Conservation (phyloP, 2,329 filamentous ascomycete species). For the Parasarocladium wereldwijsianum region DNA sequence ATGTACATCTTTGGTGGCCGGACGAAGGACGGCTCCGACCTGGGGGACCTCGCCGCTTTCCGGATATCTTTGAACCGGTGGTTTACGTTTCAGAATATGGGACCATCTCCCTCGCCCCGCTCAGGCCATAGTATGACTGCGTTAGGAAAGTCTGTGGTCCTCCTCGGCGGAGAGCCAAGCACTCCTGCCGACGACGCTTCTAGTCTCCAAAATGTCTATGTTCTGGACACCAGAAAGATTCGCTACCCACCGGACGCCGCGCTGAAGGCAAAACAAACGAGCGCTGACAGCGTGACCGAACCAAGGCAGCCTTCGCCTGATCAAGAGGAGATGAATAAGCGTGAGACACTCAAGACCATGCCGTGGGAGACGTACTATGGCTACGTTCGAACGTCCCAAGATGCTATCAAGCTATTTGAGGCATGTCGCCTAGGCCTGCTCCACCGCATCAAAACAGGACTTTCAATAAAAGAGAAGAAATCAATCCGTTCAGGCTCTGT, state of each 20-base stretch:
- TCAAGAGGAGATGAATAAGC: too few relatives aligned
- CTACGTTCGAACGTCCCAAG: too few relatives aligned
- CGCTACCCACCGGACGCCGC: conserved; percentile 75
- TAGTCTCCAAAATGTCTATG: conserved; percentile 79
- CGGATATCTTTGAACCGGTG: conserved; percentile 66
- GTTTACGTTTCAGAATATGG: conserved; percentile 99
- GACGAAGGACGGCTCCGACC: conserved; percentile 80
- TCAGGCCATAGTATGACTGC: conserved; percentile 98
- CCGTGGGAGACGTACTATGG: too few relatives aligned
- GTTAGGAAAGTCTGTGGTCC: conserved; percentile 81
- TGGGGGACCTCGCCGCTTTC: conserved; percentile 82
- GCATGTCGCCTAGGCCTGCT: too few relatives aligned
- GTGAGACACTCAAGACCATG: too few relatives aligned
- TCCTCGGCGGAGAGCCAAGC: conserved; percentile 88
- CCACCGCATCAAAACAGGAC: too few relatives aligned
- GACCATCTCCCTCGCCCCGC: conserved; percentile 79
- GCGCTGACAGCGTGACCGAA: too few relatives aligned
- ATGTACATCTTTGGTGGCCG: conserved; percentile 99
- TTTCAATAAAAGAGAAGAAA: too few relatives aligned
- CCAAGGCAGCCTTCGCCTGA: too few relatives aligned
- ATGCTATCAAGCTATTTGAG: too few relatives aligned
- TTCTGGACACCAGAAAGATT: conserved; percentile 91
- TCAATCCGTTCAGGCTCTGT: too few relatives aligned
- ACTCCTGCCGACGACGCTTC: conserved; percentile 66
- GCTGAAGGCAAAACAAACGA: conserved; percentile 26